phyloP scores from a whole-genome alignment of 176 grass and related monocot species.

The Avena eriantha region DNA sequence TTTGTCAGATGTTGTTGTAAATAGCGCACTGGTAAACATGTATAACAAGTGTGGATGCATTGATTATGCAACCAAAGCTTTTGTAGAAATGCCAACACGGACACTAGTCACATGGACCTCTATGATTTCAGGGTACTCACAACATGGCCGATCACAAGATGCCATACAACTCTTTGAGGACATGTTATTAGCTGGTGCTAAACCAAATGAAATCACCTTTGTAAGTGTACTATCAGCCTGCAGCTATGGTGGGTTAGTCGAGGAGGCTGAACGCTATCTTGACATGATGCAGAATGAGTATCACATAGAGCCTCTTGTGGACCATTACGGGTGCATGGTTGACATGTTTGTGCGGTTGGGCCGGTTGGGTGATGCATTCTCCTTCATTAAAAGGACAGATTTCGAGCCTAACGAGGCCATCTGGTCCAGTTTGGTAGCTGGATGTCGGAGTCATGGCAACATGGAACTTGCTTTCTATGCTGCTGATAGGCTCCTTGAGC shows the following conservation, averaged over 20 bases:
- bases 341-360: conserved; percentile 85
- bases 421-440: conserved; percentile 91
- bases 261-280: conserved; percentile 76
- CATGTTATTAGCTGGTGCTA: conserved; percentile 72
- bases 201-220: conserved; percentile 80
- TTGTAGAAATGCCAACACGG: conserved; percentile 72
- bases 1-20: conserved; percentile 79
- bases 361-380: conserved; percentile 76
- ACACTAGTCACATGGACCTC: conserved; percentile 84
- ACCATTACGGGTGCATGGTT: conserved; percentile 86
- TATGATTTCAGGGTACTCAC: conserved; percentile 84
- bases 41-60: conserved; percentile 86
- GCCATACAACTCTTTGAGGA: conserved; percentile 87
- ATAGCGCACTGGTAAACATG: conserved; percentile 88
- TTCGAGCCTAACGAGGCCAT: conserved; percentile 78
- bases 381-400: conserved; percentile 56
- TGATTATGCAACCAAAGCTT: conserved; percentile 68
- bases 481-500: conserved; percentile 63
- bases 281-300: conserved; percentile 78
- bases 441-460: conserved; percentile 81
- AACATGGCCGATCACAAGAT: conserved; percentile 71
- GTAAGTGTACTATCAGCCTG: conserved; percentile 87
- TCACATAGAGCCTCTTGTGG: conserved; percentile 65
- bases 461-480: conserved; percentile 80
- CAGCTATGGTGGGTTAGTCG: conserved; percentile 70